Percentiles rank a stretch among this genome's conserved stretches.
phyloP scores from a whole-genome alignment of 2,329 filamentous ascomycete species.

The Pseudocercospora crystallina region DNA sequence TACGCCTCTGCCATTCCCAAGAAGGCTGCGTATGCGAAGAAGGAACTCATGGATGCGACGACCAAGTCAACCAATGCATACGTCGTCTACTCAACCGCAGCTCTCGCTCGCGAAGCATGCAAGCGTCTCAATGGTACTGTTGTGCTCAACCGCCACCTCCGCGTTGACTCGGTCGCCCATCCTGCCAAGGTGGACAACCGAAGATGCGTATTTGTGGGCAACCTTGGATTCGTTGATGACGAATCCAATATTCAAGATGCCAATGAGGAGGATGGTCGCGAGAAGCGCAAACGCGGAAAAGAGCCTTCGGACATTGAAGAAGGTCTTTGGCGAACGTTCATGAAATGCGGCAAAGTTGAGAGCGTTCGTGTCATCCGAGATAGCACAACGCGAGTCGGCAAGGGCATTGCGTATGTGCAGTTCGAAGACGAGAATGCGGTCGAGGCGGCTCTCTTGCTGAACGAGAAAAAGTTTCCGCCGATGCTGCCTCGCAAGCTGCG shows the following conservation, averaged over 20 bases:
- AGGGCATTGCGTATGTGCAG: slow-evolving; percentile 96
- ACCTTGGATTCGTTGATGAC: slow-evolving; percentile 93
- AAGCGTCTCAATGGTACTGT: slow-evolving; percentile 78
- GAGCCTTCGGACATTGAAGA: slow-evolving; percentile 84
- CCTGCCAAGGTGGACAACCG: slow-evolving; percentile 79
- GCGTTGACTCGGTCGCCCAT: slow-evolving; percentile 88
- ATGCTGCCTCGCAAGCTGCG: slow-evolving; percentile 87
- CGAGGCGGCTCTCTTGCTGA: slow-evolving; percentile 81
- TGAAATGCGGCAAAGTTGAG: slow-evolving; percentile 78
- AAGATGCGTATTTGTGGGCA: slow-evolving; percentile 93
- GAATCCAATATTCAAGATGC: slow-evolving; percentile 67
- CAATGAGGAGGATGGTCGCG: slow-evolving; percentile 61
- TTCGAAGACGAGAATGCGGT: slow-evolving; percentile 86
- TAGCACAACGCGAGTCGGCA: slow-evolving; percentile 85
- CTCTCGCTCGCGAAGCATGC: slow-evolving; percentile 74
- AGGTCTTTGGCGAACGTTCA: slow-evolving; percentile 82
- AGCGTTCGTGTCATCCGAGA: slow-evolving; percentile 92
- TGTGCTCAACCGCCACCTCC: slow-evolving; percentile 81
- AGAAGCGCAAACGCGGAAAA: slow-evolving; percentile 67
- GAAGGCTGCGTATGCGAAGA: slow-evolving; percentile 89
- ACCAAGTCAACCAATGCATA: slow-evolving; percentile 95
- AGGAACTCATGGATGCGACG: slow-evolving; percentile 85
- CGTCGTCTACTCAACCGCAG: slow-evolving; percentile 75
- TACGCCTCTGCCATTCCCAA: slow-evolving; percentile 83
- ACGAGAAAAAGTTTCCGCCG: slow-evolving; percentile 90